Base-by-base conservation (phyloP, 2,329 filamentous ascomycete species). In the Elsinoe perseae region DNA sequence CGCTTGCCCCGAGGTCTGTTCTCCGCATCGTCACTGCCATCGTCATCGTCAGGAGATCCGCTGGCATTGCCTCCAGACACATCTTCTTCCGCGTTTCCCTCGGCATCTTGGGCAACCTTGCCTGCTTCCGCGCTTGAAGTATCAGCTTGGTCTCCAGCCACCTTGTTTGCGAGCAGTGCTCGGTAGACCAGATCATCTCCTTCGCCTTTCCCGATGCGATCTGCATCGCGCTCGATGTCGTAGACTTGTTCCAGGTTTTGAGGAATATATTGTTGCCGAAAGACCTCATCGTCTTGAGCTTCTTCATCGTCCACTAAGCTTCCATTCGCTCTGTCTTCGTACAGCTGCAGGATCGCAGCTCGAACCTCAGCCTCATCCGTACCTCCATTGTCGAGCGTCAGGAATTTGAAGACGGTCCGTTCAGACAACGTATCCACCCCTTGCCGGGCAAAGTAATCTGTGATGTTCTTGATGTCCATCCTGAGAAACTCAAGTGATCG, bases 381-480 rank as follows among this genome's bases (percentile, higher is more conserved):
- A 6, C 78, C 75, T 0, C 83, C 85, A 8, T 83, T 75, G 0
- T 78, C 67, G 0, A 77, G 73, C 0, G 84, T 89, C 66, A 97
- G 83, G 71, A 95, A 97, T 62, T 85, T 81, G 72, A 95, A 98
- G 9, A 90, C 77, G n/a, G 80, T 75, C 28, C 86, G 82, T 70
- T 97, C 92, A 1, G 84, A 74, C 2, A 98, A 77, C 0, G 83
- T 86, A 59, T 95, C 84, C 1, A 97, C 89, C 38, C 86, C 86
- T 69, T 95, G 86, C 18, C 87, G 81, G 27, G 84, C 79, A 81
- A 97, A 98, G 73, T 95, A 98, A 70, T 95, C 89, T 20, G 84
- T 86, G 1, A 95, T 83, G 67, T 98, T 98, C 78, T 96, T 97
- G 72, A 98, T 90, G 68, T 98, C 93, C 91, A 96, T 97, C 30